Base-by-base conservation (phyloP, 2,329 filamentous ascomycete species). In the Diaporthe nobilis region DNA sequence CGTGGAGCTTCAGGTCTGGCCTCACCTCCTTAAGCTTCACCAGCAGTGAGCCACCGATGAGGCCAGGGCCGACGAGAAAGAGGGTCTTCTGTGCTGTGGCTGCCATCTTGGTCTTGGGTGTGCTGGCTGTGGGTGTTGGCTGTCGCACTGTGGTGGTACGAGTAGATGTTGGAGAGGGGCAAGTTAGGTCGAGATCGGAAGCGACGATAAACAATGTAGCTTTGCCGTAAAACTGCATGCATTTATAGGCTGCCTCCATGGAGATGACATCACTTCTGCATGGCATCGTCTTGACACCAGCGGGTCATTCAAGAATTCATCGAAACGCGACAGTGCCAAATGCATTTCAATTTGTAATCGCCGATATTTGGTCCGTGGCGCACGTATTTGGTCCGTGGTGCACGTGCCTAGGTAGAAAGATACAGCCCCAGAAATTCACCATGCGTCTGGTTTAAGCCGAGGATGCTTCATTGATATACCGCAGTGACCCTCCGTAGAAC, bases 1-100 rank as follows among this genome's bases (percentile, higher is more conserved):
- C 76, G 49, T 77, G 58, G 4, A 77, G 70, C 55, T 73, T 71
- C 20, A 77, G 63, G 63, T 77, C 76, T 2, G 76, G 76, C 13
- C 73, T 60, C 20, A 55, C 58, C 20, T 73, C 49, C 49, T 75
- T 77, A 15, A 77, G 71, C 44, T 71, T 77, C 25, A 75, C 28
- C n/a, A 77, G 76, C 25, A 77, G 58, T 28, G 76, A 73, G 51
- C 73, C 63, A 28, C 76, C 76, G 15, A 77, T 71, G 20, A 77
- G 71, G 22, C 76, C 76, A 2, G 76, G 76, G 1, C 76, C 76
- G 31, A 77, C 57, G 9, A 77, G 63, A 37, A 77, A 77, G 53
- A 77, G 73, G 1, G 73, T 77, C 13, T 77, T 77, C 8, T 75
- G 73, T 63, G 55, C 61, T 8, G 73, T 47, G 28, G 67, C 39